Base-by-base conservation (phyloP, 2,329 filamentous ascomycete species). In the Aspergillus felis region DNA sequence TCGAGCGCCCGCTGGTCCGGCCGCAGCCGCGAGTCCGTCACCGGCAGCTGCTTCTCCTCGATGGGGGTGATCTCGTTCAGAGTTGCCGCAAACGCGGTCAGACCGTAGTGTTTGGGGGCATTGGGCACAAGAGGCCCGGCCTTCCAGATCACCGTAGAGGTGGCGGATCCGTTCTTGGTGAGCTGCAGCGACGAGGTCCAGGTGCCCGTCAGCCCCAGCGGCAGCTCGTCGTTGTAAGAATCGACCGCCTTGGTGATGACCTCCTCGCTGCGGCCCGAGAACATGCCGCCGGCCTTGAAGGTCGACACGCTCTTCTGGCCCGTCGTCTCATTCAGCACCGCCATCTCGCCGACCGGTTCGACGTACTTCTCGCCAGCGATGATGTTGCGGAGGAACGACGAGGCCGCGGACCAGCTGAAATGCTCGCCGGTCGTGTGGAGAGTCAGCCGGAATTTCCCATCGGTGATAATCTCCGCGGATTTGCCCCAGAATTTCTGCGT, bases 401-500 rank as follows among this genome's bases (percentile, higher is more conserved):
- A 96, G 1, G 93, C 91, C 20, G 91, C 82, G 49, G 84, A 88
- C 91, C 92, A 99, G 65, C 87, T 92, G 77, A 93, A 99, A 59
- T 86, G 83, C 71, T 97, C 93, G 55, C 91, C 89, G 1, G 80
- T 84, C 2, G 83, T 82, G 70, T 94, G 87, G 28, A 99, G 78
- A 42, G 87, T 85, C 42, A 97, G 81, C 51, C 92, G 85, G 3
- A 91, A 87, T 27, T 91, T 89, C 2, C 94, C 94, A 55, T 97
- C 93, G 0, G 92, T 97, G 59, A 90, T 94, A 61, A 99, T 86
- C 74, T 99, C 94, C 2, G 91, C 91, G 55, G 89, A 93, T 79
- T 97, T 97, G 56, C 94, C 94, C 94, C 94, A 97, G 78, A 99
- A 99, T 71, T 97, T 97, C 71, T 99, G 93, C 24, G 89, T 88